These are phyloP conservation scores for Starmerella sp. DNA, from an alignment of 805 yeast genomes.

Conservation along the genomic window DNA sequence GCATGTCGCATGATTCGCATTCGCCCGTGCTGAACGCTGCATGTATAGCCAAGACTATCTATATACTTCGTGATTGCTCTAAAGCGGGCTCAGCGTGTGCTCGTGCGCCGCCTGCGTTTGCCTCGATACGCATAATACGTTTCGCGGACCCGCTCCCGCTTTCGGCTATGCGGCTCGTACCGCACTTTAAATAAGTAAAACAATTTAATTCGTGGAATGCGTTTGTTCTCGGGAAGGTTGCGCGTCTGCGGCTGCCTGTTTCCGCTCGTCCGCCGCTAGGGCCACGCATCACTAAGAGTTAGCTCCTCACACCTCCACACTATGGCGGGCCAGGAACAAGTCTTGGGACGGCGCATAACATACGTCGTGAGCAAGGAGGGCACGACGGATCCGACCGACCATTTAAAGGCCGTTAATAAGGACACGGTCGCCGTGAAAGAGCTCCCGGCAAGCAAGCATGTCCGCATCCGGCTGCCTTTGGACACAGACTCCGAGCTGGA, in stretches of 20 bases:
- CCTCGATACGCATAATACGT: no score
- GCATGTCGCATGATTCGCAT: no score
- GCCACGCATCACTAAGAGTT: neutral
- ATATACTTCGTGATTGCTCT: no score
- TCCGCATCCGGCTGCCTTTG: constrained; percentile 5
- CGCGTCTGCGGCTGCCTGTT: neutral
- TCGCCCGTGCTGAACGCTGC: no score
- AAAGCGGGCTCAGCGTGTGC: no score
- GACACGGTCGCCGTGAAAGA: neutral
- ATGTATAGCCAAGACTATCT: no score
- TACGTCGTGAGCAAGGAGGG: constrained; percentile 6
- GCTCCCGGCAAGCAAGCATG: constrained; percentile 14
- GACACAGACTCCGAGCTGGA: neutral
- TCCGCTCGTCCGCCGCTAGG: neutral
- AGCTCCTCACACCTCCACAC: neutral
- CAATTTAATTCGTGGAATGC: no score
- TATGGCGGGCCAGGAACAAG: neutral
- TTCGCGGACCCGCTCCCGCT: no score
- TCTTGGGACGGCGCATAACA: constrained; percentile 6
- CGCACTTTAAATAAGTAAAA: no score
- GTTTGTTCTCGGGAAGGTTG: no score
- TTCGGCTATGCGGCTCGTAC: no score
- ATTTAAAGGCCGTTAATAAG: neutral
- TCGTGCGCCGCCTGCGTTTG: no score
- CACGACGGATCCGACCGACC: neutral